A percentile compares a stretch with the other conserved stretches of the same genome.
Conservation (phyloP, 768 basidiomycete species). For the Hemileccinum impolitum region DNA sequence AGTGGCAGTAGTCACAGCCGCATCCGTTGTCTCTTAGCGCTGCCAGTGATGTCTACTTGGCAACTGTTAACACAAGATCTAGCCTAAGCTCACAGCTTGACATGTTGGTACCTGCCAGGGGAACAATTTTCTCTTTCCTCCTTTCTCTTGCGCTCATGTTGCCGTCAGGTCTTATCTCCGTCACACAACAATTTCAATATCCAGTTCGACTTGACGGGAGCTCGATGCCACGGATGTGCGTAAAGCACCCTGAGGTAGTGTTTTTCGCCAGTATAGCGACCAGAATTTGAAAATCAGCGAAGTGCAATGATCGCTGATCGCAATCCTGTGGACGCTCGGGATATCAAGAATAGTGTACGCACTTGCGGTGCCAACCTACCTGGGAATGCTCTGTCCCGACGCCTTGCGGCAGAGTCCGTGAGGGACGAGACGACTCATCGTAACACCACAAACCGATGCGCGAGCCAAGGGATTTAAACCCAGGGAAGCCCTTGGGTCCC, state of each 20-base stretch:
- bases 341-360: background rate
- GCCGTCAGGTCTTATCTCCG: background rate
- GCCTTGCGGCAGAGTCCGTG: background rate
- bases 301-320: background rate
- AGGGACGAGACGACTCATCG: background rate
- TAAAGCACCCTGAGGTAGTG: background rate
- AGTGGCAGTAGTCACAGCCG: background rate
- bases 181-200: background rate
- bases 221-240: background rate
- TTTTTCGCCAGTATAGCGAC: background rate
- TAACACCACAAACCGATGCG: constrained; percentile 5
- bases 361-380: constrained; percentile 3
- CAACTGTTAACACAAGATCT: background rate
- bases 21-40: background rate
- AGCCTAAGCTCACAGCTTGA: background rate
- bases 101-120: background rate
- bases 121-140: background rate
- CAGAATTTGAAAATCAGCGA: background rate
- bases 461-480: constrained; percentile 4
- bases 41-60: background rate
- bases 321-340: background rate
- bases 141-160: background rate
- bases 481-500: background rate
- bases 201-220: too few species aligned
- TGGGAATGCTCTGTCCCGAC: background rate